A percentile compares a stretch with the other conserved stretches of the same genome.
phyloP scores from a whole-genome alignment of 331 rosid genomes.

The Dryas integrifolia region DNA sequence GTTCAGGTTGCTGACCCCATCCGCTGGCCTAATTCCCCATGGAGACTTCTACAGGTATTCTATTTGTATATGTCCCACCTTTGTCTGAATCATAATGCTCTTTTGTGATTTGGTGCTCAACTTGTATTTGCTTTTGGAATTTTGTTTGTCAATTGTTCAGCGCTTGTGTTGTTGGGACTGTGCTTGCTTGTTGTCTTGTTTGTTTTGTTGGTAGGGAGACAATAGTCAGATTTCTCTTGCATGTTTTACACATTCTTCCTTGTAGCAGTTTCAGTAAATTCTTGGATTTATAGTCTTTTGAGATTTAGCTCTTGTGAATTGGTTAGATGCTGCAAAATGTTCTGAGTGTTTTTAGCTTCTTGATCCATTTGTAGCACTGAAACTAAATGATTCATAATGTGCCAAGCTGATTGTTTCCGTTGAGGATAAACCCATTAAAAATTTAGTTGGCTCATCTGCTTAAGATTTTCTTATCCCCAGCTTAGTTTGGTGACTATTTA shows the following conservation, averaged over 20 bases:
- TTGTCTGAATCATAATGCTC: not conserved
- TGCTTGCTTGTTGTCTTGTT: too few relatives aligned
- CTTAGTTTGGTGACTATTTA: not conserved
- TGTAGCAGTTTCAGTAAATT: too few relatives aligned
- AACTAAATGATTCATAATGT: not conserved
- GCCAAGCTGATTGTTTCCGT: not conserved
- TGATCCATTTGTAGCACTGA: not conserved
- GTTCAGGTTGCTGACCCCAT: slow-evolving; percentile 79
- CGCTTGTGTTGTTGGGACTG: slow-evolving; percentile 5
- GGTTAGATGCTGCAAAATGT: not conserved
- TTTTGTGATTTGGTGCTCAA: slow-evolving; percentile 10
- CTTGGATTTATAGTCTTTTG: not conserved
- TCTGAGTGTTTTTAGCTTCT: not conserved
- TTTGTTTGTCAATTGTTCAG: not conserved
- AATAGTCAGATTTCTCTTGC: too few relatives aligned
- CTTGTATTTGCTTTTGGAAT: not conserved
- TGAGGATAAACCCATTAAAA: not conserved
- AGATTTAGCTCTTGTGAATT: not conserved
- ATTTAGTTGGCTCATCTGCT: not conserved
- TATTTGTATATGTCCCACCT: not conserved
- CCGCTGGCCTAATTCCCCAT: slow-evolving; percentile 92
- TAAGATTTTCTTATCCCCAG: not conserved
- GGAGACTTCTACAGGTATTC: slow-evolving; percentile 94
- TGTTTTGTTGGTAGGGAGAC: too few relatives aligned
- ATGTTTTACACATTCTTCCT: too few relatives aligned